Base-by-base conservation (phyloP, 257 asterid species). In the Petrea volubilis region DNA sequence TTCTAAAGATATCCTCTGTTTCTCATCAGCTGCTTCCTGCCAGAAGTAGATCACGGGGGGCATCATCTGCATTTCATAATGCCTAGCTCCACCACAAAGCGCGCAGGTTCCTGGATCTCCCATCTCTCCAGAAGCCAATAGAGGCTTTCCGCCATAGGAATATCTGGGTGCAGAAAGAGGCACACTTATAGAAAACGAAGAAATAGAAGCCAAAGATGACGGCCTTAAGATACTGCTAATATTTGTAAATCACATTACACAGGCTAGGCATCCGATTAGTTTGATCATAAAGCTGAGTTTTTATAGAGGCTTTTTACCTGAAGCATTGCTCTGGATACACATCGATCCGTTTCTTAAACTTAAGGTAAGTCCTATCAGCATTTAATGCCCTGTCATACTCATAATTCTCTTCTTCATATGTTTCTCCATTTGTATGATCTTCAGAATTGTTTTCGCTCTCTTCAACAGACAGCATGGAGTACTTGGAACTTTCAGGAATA, bases 21-120 rank as follows among this genome's bases (percentile, higher is more conserved):
- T 64, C 51, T 72, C 75, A 64, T 89, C 72, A 11, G 90, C 78
- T 44, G 82, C 87, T 76, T 89, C 88, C 40, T 82, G 93, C 78
- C 89, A 82, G 89, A 91, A 93, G 82, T 77, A 93, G 69, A 93
- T 78, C 59, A 89, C 4, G 5, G 98, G 92, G 2, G 96, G 88
- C 98, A 93, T 89, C 77, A 93, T 69, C 82, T 93, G 98, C 98
- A 93, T 73, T 78, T 91, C 98, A 51, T 81, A 91, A 43, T 80
- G 91, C 74, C 92, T 84, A 34, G 82, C 29, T 38, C 70, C 94
- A 60, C 97, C 97, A 73, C 98, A 93, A 5, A 77, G 77, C 60
- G 61, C 62, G 83, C 98, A 93, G 7, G 9, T 65, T 47, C 87
- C 96, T 0, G 87, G 80, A 68, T 79, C 82, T 55, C 71, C 74